Percentiles rank a stretch among this genome's conserved stretches.
These are phyloP conservation scores for Trichoderma erinaceum DNA, from an alignment of 495 filamentous ascomycete species.

Conservation along the genomic window DNA sequence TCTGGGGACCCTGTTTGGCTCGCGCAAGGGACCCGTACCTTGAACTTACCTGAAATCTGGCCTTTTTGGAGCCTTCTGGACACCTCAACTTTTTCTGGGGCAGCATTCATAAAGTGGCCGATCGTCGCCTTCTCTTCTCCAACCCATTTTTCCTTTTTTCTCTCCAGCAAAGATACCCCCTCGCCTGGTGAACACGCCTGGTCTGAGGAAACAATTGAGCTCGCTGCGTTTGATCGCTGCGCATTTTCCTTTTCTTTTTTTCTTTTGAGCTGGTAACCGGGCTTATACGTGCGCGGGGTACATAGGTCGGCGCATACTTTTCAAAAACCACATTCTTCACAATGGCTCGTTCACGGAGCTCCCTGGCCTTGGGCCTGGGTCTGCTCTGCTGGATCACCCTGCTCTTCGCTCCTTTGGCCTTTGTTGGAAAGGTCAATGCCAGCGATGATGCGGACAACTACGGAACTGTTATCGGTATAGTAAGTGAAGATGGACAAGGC, in stretches of 20 bases:
- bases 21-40: background rate
- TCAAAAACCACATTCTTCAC: constrained; percentile 21
- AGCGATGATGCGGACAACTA: constrained; percentile 65
- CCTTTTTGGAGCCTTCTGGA: constrained; percentile 19
- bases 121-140: constrained; percentile 13
- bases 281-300: constrained; percentile 17
- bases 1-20: constrained; percentile 11
- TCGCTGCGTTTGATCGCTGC: constrained; percentile 14
- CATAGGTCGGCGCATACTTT: background rate
- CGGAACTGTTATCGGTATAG: constrained; percentile 92
- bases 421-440: constrained; percentile 69
- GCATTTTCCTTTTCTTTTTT: constrained; percentile 16
- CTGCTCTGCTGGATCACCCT: constrained; percentile 79
- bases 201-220: constrained; percentile 15
- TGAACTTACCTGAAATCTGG: constrained; percentile 19
- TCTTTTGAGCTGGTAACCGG: background rate
- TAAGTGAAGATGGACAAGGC: constrained; percentile 27
- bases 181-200: background rate
- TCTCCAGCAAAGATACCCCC: constrained; percentile 15
- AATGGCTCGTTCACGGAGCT: constrained; percentile 52
- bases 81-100: constrained; percentile 17
- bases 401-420: constrained; percentile 65
- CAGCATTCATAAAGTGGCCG: constrained; percentile 15
- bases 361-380: constrained; percentile 53
- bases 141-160: constrained; percentile 13